Base-by-base conservation (phyloP, 352 stramenopile species). In the Pythium guiyangense region DNA sequence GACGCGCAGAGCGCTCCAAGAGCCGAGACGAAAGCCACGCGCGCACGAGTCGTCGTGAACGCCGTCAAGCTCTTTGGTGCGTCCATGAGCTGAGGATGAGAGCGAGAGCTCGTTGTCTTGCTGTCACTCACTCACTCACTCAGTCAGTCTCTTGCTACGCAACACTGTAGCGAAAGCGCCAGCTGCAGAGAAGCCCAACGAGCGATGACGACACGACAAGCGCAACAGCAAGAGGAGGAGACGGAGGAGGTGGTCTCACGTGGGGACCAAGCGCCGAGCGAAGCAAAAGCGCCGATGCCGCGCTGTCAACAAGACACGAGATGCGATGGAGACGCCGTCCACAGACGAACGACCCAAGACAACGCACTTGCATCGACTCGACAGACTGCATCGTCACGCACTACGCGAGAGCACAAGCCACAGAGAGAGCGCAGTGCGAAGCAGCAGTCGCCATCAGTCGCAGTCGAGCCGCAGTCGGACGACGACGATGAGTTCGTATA, bases 61-160 rank as follows among this genome's bases (percentile, higher is more conserved):
- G 49, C 57, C 1, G 49, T 39, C 40, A 63, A 57, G 42, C 57
- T 57, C 6, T 39, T 63, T 3, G 57, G 57, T 63, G 49, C 10
- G 42, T 27, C n/a, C 15, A n/a, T 4, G 20, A n/a, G 15, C 17
- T 31, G 3, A 6, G 3, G 5, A 14, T 20, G 39, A 44, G 39
- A n/a, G n/a, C 14, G 4, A 20, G 39, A 10, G 15, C 2, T 9
- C 12, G 1, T 0, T 37, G 31, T 11, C n/a, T n/a, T 37, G 31
- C 31, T 11, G n/a, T n/a, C 39, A n/a, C n/a, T n/a, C n/a, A n/a
- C n/a, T n/a, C n/a, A 9, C 39, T 44, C 12, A 6, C 37, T 43
- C 37, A n/a, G n/a, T 15, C 17, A 2, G 9, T 15, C 37, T 43
- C 14, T 20, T 14, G 34, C 9, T 44, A 1, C 0, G 15, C 6